Evolutionary conservation across 768 basidiomycete genomes (phyloP).

Genomic region (Coprinellus aureogranulatus): DNA sequence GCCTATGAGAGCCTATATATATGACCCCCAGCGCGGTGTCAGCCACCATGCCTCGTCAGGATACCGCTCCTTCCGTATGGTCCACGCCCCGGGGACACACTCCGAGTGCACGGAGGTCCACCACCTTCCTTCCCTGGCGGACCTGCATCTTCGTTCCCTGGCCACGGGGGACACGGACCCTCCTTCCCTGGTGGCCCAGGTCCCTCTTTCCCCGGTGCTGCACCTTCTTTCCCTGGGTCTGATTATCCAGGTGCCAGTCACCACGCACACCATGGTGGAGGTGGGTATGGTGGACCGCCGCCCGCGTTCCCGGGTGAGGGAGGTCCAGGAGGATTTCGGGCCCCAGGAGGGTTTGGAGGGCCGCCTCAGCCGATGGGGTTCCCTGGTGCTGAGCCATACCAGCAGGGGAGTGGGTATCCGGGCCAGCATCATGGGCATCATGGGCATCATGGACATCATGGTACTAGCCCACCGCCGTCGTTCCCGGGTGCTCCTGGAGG

Average conservation of each 20-base stretch:
- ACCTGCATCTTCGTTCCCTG: constrained; percentile 23
- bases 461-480: no score
- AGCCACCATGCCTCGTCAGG: constrained; percentile 24
- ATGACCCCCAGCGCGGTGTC: no score
- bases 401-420: constrained; percentile 22
- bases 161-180: constrained; percentile 20
- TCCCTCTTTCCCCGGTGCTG: constrained; percentile 24
- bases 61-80: constrained; percentile 35
- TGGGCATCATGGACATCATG: constrained; percentile 16
- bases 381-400: constrained; percentile 23
- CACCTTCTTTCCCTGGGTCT: constrained; percentile 21
- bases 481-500: constrained; percentile 15
- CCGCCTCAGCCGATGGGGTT: constrained; percentile 33
- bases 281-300: neutral
- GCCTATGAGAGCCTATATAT: no score
- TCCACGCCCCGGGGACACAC: constrained; percentile 19
- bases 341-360: constrained; percentile 18
- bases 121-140: constrained; percentile 16
- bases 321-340: neutral
- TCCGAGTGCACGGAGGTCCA: constrained; percentile 7
- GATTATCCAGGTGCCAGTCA: neutral
- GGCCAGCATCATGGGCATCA: constrained; percentile 28
- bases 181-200: constrained; percentile 18
- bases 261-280: neutral
- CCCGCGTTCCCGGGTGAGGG: constrained; percentile 18